These are phyloP conservation scores for Kodamaea sp. DNA, from an alignment of 1,139 yeast genomes.

Conservation along the genomic window DNA sequence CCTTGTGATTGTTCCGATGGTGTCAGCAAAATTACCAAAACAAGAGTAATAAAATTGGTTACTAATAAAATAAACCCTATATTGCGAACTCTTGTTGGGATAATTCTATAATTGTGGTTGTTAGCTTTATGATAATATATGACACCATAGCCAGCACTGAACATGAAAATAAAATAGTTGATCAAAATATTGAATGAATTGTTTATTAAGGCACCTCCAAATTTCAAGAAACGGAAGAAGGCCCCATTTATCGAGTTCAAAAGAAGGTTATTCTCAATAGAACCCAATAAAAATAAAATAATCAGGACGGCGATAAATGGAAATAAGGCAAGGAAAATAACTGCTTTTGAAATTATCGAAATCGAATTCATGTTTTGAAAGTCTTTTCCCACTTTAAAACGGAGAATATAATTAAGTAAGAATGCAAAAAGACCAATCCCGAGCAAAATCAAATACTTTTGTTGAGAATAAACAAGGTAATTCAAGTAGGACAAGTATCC, in stretches of 20 bases:
- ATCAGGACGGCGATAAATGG: constrained; percentile 20
- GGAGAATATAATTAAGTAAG: constrained; percentile 28
- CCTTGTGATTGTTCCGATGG: not conserved
- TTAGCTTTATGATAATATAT: constrained; percentile 28
- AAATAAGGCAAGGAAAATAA: constrained; percentile 27
- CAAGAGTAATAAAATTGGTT: constrained; percentile 8
- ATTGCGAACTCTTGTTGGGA: constrained; percentile 22
- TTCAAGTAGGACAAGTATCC: constrained; percentile 26
- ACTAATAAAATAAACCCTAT: constrained; percentile 18
- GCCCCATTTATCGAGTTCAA: constrained; percentile 5
- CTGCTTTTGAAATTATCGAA: constrained; percentile 32
- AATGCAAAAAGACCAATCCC: constrained; percentile 19
- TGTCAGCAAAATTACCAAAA: constrained; percentile 2
- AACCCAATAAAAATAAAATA: constrained; percentile 12
- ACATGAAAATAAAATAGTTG: constrained; percentile 22
- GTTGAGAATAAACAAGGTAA: constrained; percentile 20
- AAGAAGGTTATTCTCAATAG: constrained; percentile 18
- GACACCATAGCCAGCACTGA: constrained; percentile 42
- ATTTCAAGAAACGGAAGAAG: constrained; percentile 2
- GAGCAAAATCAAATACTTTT: constrained; percentile 16
- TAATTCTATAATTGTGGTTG: constrained; percentile 24
- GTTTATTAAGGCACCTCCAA: constrained; percentile 4
- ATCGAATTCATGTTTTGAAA: constrained; percentile 30
- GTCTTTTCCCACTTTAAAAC: constrained; percentile 27
- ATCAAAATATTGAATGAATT: constrained; percentile 8